Base-by-base conservation (phyloP, 768 basidiomycete genomes). In the Infundibulicybe gibba region DNA sequence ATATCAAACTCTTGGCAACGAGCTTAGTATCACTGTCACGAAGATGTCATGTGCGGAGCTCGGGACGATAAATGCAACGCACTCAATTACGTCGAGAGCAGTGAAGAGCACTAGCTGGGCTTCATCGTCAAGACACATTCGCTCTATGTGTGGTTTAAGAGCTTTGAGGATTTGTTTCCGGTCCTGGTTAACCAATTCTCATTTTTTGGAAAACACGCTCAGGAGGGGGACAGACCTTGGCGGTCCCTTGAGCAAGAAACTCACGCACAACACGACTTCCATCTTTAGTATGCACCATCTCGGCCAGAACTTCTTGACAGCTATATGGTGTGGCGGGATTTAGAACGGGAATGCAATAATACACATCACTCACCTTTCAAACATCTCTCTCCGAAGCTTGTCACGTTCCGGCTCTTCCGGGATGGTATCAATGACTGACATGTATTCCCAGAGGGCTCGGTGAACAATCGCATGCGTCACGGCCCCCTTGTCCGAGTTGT, bases 271-370 rank as follows among this genome's bases (percentile, higher is more conserved):
- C 83, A 16, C 89, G 81, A 49, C 90, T 90, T 15, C 94, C 94
- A 55, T 95, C 90, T 59, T 82, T 91, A 13, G 94, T 97, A 58
- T 97, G 94, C 0, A 94, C 90, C 77, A 95, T 89, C 60, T 97
- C 94, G 0, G 93, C 85, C 6, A 95, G 70, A 15, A 86, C 76
- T 35, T 95, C 93, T 52, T 90, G 83, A 55, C 87, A 89, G 43
- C 89, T 91, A 51, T 25, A 51, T 30, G 33, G 16, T 30, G n/a
- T n/a, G n/a, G n/a, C n/a, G n/a, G n/a, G n/a, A 39, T 25, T 25
- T 50, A 48, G 40, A 43, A 19, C 14, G 31, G 2, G 11, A 34
- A 12, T 30, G 5, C n/a, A 21, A 30, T 10, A 13, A 20, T 42
- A 10, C n/a, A 19, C 8, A 15, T 20, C 1, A 48, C 74, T 49